Evolutionary conservation across 352 stramenopile species (phyloP).

Genomic region (Phytophthora lateralis): DNA sequence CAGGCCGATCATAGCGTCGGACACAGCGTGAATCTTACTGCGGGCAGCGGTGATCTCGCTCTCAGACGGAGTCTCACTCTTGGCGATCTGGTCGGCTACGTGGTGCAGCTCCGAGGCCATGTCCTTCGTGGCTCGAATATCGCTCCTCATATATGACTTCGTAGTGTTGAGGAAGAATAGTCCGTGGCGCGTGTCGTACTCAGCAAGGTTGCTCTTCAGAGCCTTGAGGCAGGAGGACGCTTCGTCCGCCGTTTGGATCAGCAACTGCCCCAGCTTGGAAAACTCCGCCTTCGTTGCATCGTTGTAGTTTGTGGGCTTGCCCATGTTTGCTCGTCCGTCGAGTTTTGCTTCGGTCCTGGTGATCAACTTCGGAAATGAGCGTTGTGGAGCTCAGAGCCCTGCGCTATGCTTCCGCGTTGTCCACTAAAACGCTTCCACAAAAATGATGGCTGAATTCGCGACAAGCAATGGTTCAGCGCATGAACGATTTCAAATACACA

Average conservation of each 20-base stretch:
- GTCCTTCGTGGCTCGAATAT: conserved; percentile 29
- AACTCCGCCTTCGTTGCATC: conserved; percentile 19
- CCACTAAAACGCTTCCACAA: neutral
- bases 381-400: neutral
- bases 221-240: conserved; percentile 13
- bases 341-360: conserved; percentile 2
- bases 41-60: conserved; percentile 19
- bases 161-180: conserved; percentile 32
- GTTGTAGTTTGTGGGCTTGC: conserved; percentile 18
- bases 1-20: conserved; percentile 12
- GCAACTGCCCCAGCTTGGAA: conserved; percentile 15
- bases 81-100: conserved; percentile 25
- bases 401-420: neutral
- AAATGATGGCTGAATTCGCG: conserved; percentile 1
- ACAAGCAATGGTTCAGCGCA: too few species aligned
- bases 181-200: conserved; percentile 27
- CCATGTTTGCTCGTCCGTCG: conserved; percentile 13
- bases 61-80: conserved; percentile 17
- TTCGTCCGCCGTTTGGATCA: conserved; percentile 27
- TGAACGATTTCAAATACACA: too few species aligned
- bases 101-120: conserved; percentile 19
- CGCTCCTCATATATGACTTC: conserved; percentile 27
- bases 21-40: conserved; percentile 20
- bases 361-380: conserved; percentile 20
- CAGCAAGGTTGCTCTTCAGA: conserved; percentile 25